These are phyloP conservation scores for Lipomyces lipofer DNA, from an alignment of 805 yeast species.

Conservation along the genomic window DNA sequence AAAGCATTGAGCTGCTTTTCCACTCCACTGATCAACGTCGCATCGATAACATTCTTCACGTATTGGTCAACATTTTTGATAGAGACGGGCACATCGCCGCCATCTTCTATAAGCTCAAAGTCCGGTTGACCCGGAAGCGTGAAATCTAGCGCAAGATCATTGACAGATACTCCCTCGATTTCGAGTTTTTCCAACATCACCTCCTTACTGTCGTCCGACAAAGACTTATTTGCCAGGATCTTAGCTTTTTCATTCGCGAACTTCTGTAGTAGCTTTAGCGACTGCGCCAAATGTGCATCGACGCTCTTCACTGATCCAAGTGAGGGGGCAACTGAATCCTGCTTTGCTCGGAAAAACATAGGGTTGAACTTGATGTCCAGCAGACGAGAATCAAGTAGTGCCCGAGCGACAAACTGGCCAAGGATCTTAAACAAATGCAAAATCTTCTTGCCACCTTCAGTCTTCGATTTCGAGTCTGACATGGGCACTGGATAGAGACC, in stretches of 20 bases:
- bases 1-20: slow-evolving; percentile 64
- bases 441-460: slow-evolving; percentile 46
- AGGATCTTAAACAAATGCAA: slow-evolving; percentile 60
- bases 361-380: slow-evolving; percentile 78
- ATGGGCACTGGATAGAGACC: slow-evolving; percentile 78
- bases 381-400: slow-evolving; percentile 82
- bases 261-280: slow-evolving; percentile 53
- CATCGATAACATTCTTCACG: slow-evolving; percentile 56
- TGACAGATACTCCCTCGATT: slow-evolving; percentile 47
- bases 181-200: slow-evolving; percentile 15
- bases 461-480: slow-evolving; percentile 33
- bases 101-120: slow-evolving; percentile 58
- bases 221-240: slow-evolving; percentile 21
- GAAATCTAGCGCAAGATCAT: slow-evolving; percentile 61
- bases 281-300: slow-evolving; percentile 60
- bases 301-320: slow-evolving; percentile 49
- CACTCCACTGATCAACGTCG: slow-evolving; percentile 64
- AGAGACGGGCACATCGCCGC: slow-evolving; percentile 52
- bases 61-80: slow-evolving; percentile 58
- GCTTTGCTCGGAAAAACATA: slow-evolving; percentile 55
- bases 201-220: slow-evolving; percentile 10
- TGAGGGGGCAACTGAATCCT: slow-evolving; percentile 35
- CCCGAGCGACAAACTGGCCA: slow-evolving; percentile 84
- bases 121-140: slow-evolving; percentile 75
- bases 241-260: slow-evolving; percentile 42